A percentile compares a stretch with the other conserved stretches of the same genome.
Conservation (phyloP, 2,329 filamentous ascomycete species). For the Ilyonectria mors-panacis region DNA sequence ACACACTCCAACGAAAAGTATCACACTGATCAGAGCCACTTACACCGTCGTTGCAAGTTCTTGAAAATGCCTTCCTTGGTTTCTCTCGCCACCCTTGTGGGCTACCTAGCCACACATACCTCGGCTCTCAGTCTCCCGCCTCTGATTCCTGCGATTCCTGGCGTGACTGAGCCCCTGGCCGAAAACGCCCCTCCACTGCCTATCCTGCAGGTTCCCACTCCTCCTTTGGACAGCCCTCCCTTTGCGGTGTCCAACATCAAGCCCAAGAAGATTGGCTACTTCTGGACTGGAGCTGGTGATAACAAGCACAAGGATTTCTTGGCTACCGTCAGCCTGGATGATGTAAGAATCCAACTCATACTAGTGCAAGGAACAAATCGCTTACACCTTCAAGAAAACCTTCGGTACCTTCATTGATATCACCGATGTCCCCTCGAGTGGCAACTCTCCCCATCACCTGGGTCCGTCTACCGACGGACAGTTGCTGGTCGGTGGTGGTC, state of each 20-base stretch:
- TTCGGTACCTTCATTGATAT: slow-evolving; percentile 72
- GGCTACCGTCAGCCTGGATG: slow-evolving; percentile 71
- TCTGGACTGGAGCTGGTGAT: slow-evolving; percentile 74
- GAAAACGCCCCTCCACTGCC: slow-evolving; percentile 67
- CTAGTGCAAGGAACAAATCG: background rate
- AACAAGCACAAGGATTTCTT: slow-evolving; percentile 73
- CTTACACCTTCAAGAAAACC: slow-evolving; percentile 61
- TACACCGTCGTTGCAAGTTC: slow-evolving; percentile 4
- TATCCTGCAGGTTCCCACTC: slow-evolving; percentile 72
- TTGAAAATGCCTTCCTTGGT: slow-evolving; percentile 37
- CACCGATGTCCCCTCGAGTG: slow-evolving; percentile 71
- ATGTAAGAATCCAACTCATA: slow-evolving; percentile 54
- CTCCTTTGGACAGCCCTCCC: slow-evolving; percentile 67
- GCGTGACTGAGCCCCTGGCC: slow-evolving; percentile 70
- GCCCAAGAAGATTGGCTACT: slow-evolving; percentile 77
- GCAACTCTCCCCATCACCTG: slow-evolving; percentile 74
- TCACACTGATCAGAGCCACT: background rate
- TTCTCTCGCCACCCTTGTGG: slow-evolving; percentile 38
- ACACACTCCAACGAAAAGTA: slow-evolving; percentile 11
- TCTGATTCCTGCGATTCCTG: slow-evolving; percentile 71
- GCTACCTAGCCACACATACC: slow-evolving; percentile 34
- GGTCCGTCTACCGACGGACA: slow-evolving; percentile 69
- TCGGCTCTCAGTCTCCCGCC: slow-evolving; percentile 62
- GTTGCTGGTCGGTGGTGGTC: slow-evolving; percentile 69
- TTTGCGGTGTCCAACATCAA: slow-evolving; percentile 69